A percentile compares a stretch with the other conserved stretches of the same genome.
These are phyloP conservation scores for Cairneyella variabilis DNA, from an alignment of 495 filamentous ascomycete genomes.

Conservation along the genomic window DNA sequence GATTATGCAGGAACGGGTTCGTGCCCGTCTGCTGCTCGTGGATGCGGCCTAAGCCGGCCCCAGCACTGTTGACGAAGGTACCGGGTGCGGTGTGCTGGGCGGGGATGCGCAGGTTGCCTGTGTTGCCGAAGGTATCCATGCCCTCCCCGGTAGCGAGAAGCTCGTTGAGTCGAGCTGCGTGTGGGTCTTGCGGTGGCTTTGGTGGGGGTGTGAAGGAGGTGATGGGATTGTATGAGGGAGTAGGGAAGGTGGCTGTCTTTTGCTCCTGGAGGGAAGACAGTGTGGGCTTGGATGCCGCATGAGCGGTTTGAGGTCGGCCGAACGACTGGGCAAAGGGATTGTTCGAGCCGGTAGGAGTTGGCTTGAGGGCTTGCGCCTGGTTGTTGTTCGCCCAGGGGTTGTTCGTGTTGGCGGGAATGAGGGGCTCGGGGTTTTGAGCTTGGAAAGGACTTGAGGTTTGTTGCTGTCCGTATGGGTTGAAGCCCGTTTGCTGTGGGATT, in stretches of 20 bases:
- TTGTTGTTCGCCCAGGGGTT: conserved; percentile 70
- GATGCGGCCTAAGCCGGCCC: conserved; percentile 65
- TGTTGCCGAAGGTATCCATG: conserved; percentile 95
- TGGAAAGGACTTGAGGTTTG: conserved; percentile 23
- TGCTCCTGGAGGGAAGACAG: conserved; percentile 70
- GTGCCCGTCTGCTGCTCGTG: conserved; percentile 75
- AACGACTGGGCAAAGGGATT: conserved; percentile 77
- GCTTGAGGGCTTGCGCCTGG: conserved; percentile 45
- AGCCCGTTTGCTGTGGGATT: conserved; percentile 35
- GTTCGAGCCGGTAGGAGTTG: conserved; percentile 84
- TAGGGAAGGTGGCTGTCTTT: conserved; percentile 50
- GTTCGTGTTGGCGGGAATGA: conserved; percentile 56
- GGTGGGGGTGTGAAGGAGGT: conserved; percentile 38
- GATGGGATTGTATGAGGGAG: conserved; percentile 31
- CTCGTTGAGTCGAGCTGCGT: conserved; percentile 84
- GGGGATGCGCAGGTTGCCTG: conserved; percentile 89
- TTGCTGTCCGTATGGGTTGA: conserved; percentile 39
- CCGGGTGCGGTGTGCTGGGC: conserved; percentile 96
- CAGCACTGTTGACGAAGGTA: conserved; percentile 93
- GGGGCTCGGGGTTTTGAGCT: conserved; percentile 31
- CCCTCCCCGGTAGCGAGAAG: conserved; percentile 85
- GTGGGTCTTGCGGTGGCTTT: conserved; percentile 62
- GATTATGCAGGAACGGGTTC: conserved; percentile 83
- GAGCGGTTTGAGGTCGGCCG: conserved; percentile 44
- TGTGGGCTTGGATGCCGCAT: conserved; percentile 50